Base-by-base conservation (phyloP, 1,284 basidiomycete genomes). In the Cutaneotrichosporon sp. region DNA sequence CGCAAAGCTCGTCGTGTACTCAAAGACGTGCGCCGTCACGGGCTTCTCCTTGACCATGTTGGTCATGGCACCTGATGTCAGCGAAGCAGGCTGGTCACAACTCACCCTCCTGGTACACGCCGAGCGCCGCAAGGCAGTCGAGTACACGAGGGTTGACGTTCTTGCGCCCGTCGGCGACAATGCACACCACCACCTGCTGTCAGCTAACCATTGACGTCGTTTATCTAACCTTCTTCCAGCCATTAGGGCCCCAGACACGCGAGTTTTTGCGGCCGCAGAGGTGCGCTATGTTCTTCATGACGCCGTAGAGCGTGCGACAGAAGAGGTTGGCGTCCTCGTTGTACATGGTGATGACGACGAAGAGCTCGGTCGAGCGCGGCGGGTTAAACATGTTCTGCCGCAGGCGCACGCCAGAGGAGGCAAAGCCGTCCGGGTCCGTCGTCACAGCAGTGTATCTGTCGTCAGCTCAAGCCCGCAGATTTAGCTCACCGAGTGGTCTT, bases 291-390 rank as follows among this genome's bases (percentile, higher is more conserved):
- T 90, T 92, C 58, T 77, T 80, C 92, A 97, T 97, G 13, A 98
- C 90, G 4, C 93, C 94, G 73, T 97, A 90, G 63, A 98, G 75
- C 1, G 96, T 98, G 43, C 94, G 80, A 69, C 90, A 91, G 72
- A 98, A 94, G 12, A 97, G 77, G 21, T 90, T 78, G 64, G 97
- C 94, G 69, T 97, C 86, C 77, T 97, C 96, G 62, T 93, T 94
- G 73, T 88, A 96, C 90, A 97, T 92, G 18, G 94, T 97, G 68
- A 97, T 88, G 58, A 89, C 88, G 72, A 96, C 87, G 76, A 96
- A 90, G 44, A 98, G 73, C 68, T 98, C 96, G 1, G 92, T 98
- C 58, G 85, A 82, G 39, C 93, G 80, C 7, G 72, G 69, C 1
- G 72, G 70, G 36, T 83, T 82, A 63, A 78, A 83, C 64, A 87